Evolutionary conservation across 2,329 filamentous ascomycete genomes (phyloP), one percentile per base, ranked within the genome.

Genomic region (Botryosphaeria dothidea): DNA sequence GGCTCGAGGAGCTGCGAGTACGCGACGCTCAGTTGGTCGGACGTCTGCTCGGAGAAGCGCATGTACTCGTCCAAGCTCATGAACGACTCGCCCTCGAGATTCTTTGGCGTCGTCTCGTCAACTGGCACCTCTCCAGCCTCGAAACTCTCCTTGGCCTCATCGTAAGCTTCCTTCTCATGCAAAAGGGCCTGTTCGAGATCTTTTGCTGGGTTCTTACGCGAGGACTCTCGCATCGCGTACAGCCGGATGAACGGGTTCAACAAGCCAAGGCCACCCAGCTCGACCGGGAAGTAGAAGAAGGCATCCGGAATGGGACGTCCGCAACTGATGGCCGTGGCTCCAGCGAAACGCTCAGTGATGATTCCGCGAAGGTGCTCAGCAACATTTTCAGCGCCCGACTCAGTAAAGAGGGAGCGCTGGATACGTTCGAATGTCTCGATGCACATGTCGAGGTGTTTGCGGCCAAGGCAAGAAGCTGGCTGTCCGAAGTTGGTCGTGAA

Each of bases 401-500:
- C 70, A 2, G 78, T 74, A 69, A 88, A 87, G 2, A 88, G 71
- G 2, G 76, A 73, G 21, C 74, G 74, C 69, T 88, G 85, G 57
- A 88, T 86, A 36, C 80, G 78, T 43, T 78, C 78, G 61, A 86
- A 79, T 0, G 84, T 84, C 3, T 76, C 72, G 61, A 87, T 78
- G 64, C 85, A 82, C 76, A 81, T 82, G 67, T 87, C 83, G 62
- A 87, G 81, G 69, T 88, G 86, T 45, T 79, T 74, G 21, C 81
- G 80, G 0, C 84, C 84, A 66, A 86, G 85, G 67, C 83, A 85
- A 65, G 83, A 79, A 15, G 84, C 82, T 3, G 85, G 81, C 62
- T 81, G 81, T 7, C 82, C 85, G 66, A 88, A 87, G 69, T 87
- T 87, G 68, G 82, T 83, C 60, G 77, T 77, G 70, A 88, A 87